Conservation (phyloP, 345 rosid species). For the Arabidopsis suecica region DNA sequence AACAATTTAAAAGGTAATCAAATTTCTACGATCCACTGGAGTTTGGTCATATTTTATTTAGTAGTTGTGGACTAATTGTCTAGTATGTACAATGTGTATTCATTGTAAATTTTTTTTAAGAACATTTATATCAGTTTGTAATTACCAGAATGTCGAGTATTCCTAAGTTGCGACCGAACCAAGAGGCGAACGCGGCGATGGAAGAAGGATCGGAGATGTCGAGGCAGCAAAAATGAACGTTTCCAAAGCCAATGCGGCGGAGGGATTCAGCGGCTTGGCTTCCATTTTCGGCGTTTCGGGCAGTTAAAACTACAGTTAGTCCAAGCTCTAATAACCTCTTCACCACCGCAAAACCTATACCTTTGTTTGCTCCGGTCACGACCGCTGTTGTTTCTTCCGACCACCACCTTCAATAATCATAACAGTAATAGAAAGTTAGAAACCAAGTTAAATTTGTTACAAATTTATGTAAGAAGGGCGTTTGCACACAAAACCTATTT, state of each 20-base stretch:
- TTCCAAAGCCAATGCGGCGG: constrained; percentile 45
- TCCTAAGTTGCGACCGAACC: constrained; percentile 51
- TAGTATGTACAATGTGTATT: neutral
- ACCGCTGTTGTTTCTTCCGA: constrained; percentile 64
- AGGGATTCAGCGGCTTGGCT: constrained; percentile 57
- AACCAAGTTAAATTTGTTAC: too few species aligned
- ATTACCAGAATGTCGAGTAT: constrained; percentile 55
- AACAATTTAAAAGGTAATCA: neutral
- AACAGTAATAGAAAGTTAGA: constrained; percentile 9
- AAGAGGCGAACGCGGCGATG: constrained; percentile 58
- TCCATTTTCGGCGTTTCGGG: constrained; percentile 70
- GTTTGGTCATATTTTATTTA: neutral
- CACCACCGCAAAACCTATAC: constrained; percentile 80
- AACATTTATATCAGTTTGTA: neutral
- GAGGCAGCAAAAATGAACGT: constrained; percentile 55
- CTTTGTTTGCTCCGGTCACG: constrained; percentile 90
- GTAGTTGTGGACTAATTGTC: neutral
- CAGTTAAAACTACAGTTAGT: constrained; percentile 71
- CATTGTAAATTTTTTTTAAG: neutral
- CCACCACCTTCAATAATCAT: constrained; percentile 70
- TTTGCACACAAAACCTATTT: neutral
- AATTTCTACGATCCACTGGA: neutral
- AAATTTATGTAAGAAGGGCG: neutral
- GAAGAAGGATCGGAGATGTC: constrained; percentile 72
- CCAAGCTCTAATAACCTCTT: constrained; percentile 68